These are phyloP conservation scores for Moringa oleifera DNA, from an alignment of 345 rosid genomes.

Conservation along the genomic window DNA sequence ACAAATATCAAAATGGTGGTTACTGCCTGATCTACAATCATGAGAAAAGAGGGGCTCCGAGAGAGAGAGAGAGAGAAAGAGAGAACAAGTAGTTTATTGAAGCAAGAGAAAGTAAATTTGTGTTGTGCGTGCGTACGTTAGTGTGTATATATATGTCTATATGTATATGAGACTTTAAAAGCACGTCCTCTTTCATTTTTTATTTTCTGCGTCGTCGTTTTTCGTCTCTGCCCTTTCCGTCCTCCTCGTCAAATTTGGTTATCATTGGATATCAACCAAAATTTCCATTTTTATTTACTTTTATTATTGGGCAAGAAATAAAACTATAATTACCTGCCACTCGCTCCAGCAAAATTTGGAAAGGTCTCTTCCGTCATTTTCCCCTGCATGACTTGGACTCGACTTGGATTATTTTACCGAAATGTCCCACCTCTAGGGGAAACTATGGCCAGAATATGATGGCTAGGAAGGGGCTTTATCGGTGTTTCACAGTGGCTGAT, in stretches of 20 bases:
- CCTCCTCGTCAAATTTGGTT: not conserved
- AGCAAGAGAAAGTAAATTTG: constrained; percentile 8
- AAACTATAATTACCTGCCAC: too few species aligned
- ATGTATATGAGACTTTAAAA: constrained; percentile 11
- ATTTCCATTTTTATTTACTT: not conserved
- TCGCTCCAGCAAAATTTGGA: too few species aligned
- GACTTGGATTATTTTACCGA: too few species aligned
- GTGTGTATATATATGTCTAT: not conserved
- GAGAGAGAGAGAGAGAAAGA: constrained; percentile 12
- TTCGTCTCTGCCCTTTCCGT: not conserved
- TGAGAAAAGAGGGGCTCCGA: not conserved
- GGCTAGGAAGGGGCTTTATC: too few species aligned
- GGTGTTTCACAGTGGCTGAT: too few species aligned
- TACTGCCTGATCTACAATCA: constrained; percentile 27
- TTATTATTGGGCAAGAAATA: not conserved
- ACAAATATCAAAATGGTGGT: not conserved
- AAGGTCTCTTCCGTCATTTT: too few species aligned
- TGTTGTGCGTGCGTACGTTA: not conserved
- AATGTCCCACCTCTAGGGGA: too few species aligned
- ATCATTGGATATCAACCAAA: not conserved
- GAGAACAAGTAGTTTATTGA: not conserved
- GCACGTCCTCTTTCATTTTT: constrained; percentile 11
- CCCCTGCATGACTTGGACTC: too few species aligned
- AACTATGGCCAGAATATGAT: too few species aligned
- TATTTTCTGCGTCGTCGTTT: constrained; percentile 17